Evolutionary conservation across 2,329 filamentous ascomycete species (phyloP), one percentile per base, ranked within the genome.

Genomic region (Bipolaris victoriae): DNA sequence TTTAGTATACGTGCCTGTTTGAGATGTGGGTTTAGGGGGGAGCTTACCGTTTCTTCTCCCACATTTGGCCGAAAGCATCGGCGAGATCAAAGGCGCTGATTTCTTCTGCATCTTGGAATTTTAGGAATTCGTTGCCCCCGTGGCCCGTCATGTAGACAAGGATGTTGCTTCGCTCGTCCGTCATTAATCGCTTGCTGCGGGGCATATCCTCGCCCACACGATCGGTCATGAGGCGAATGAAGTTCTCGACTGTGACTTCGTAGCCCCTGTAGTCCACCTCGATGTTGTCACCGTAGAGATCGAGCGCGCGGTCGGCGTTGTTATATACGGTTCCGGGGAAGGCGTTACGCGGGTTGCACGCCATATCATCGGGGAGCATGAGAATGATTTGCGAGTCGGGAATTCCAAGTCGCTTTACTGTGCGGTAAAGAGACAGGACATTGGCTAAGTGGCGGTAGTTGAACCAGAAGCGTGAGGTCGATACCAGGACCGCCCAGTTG

Each of bases 331-430:
- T 97, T 50, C 95, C 95, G 0, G 95, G 93, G 77, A 99, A 99
- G 48, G 93, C 92, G 76, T 99, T 99, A 71, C 95, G 92, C 31
- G 95, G 95, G 79, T 99, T 99, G 83, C 95, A 99, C 37, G 95
- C 95, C 92, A 99, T 98, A 81, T 99, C 95, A 77, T 99, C 95
- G 20, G 95, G 95, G n/a, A 99, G 87, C 93, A 99, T 98, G 66
- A 99, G 90, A 76, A 99, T 98, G 79, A 99, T 99, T 77, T 99
- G 95, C 49, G 92, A 97, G 79, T 99, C 95, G 35, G 95, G 95
- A 58, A 99, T 99, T 46, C 95, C 95, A 36, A 99, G 88, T 11
- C 95, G 91, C 81, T 99, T 99, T 62, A 99, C 95, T 55, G 95
- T 99, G 57, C 95, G 91, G 80, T 99, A 99, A 63, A 99, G 88